Evolutionary conservation across 805 yeast species (phyloP).

Genomic region (Sugiyamaella marilandica): DNA sequence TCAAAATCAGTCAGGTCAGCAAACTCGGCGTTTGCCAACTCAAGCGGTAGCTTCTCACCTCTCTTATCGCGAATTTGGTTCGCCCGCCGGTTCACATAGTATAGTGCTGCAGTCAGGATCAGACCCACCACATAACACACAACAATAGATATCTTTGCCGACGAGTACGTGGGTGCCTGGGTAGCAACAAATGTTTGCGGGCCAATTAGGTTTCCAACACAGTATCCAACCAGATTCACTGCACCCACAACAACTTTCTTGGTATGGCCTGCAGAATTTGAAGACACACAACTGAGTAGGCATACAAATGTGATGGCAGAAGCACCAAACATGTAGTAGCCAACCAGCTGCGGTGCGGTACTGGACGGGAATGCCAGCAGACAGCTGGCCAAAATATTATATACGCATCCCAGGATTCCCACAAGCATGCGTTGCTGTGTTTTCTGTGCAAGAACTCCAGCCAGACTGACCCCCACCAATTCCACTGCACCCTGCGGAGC

Average conservation of each 20-base stretch:
- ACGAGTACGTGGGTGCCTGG: conserved; percentile 58
- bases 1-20: conserved; percentile 49
- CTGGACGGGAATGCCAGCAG: conserved; percentile 15
- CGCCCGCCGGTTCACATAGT: conserved; percentile 32
- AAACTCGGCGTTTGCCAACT: conserved; percentile 13
- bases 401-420: conserved; percentile 48
- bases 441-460: conserved; percentile 17
- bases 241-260: conserved; percentile 61
- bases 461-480: conserved; percentile 18
- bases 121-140: conserved; percentile 37
- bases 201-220: conserved; percentile 65
- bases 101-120: conserved; percentile 36
- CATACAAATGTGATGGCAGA: conserved; percentile 12
- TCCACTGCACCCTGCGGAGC: conserved; percentile 34
- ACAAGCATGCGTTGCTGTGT: conserved; percentile 19
- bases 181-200: conserved; percentile 61
- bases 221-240: conserved; percentile 56
- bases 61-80: conserved; percentile 46
- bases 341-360: conserved; percentile 16
- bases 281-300: conserved; percentile 16
- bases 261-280: conserved; percentile 69
- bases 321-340: conserved; percentile 11
- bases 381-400: conserved; percentile 22
- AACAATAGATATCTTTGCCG: conserved; percentile 49
- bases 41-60: conserved; percentile 28